A percentile compares a stretch with the other conserved stretches of the same genome.
Evolutionary conservation across 345 rosid species (phyloP).

Genomic region (Atalantia buxifolia): DNA sequence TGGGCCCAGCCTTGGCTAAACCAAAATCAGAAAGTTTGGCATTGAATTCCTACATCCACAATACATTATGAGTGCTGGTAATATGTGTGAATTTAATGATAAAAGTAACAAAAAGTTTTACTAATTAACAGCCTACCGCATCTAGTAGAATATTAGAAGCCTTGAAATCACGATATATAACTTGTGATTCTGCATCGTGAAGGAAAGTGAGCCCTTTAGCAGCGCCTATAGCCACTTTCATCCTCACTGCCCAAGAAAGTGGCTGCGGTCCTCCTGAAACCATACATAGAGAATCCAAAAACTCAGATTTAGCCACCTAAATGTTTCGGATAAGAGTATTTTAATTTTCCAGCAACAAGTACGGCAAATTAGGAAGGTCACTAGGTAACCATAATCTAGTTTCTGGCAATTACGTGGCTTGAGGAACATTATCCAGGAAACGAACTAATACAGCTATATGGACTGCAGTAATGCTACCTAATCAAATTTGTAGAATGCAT

Average conservation of each 20-base stretch:
- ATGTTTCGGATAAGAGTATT: neutral
- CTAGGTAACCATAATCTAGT: neutral
- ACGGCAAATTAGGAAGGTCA: constrained; percentile 22
- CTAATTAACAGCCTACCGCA: constrained; percentile 41
- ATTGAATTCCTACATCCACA: constrained; percentile 70
- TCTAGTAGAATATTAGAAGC: constrained; percentile 89
- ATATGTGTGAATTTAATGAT: neutral
- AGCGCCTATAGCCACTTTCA: constrained; percentile 85
- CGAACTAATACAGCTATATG: neutral
- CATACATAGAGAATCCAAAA: neutral
- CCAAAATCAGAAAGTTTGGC: constrained; percentile 94
- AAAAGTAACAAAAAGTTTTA: neutral
- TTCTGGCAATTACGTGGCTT: constrained; percentile 7
- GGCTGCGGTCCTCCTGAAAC: constrained; percentile 74
- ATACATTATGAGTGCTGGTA: constrained; percentile 10
- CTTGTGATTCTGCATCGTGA: constrained; percentile 86
- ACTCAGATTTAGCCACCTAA: neutral
- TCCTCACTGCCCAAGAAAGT: constrained; percentile 79
- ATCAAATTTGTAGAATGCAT: constrained; percentile 3
- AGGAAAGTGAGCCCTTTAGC: constrained; percentile 92
- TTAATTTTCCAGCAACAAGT: neutral
- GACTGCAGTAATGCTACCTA: constrained; percentile 1
- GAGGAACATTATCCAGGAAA: neutral
- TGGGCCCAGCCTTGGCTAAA: constrained; percentile 97
- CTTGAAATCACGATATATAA: constrained; percentile 90